Percentiles rank a stretch among this genome's conserved stretches.
Evolutionary conservation across 257 asterid species (phyloP).

Genomic region (Misopates orontium): DNA sequence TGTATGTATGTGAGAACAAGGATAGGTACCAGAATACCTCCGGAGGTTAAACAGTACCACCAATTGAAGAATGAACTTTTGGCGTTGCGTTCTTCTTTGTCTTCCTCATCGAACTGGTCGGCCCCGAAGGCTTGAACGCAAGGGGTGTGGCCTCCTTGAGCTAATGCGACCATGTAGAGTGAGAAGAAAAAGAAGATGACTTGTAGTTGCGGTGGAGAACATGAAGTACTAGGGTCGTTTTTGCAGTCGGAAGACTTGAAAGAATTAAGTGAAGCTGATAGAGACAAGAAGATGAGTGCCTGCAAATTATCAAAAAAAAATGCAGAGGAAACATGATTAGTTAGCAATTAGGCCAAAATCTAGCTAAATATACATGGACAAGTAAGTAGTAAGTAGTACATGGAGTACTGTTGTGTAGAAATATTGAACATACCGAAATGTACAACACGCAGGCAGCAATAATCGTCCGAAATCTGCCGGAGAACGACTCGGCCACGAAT

Average conservation of each 20-base stretch:
- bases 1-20: constrained; percentile 37
- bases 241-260: constrained; percentile 25
- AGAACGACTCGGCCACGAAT: constrained; percentile 32
- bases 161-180: constrained; percentile 35
- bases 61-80: constrained; percentile 52
- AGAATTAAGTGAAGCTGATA: constrained; percentile 32
- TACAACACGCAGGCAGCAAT: constrained; percentile 27
- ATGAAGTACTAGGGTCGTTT: background rate
- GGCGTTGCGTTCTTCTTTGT: constrained; percentile 28
- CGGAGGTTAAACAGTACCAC: constrained; percentile 30
- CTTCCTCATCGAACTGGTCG: constrained; percentile 44
- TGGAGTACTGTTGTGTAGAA: no score
- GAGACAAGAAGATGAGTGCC: constrained; percentile 30
- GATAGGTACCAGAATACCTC: constrained; percentile 27
- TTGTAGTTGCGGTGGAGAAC: constrained; percentile 32
- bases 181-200: constrained; percentile 35
- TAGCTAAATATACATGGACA: no score
- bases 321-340: no score
- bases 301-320: constrained; percentile 5
- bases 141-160: constrained; percentile 47
- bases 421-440: constrained; percentile 12
- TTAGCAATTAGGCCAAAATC: no score
- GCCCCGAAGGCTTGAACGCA: constrained; percentile 52
- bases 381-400: no score
- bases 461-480: constrained; percentile 33